Base-by-base conservation (phyloP, 2,329 filamentous ascomycete species). In the Nemania sp. region DNA sequence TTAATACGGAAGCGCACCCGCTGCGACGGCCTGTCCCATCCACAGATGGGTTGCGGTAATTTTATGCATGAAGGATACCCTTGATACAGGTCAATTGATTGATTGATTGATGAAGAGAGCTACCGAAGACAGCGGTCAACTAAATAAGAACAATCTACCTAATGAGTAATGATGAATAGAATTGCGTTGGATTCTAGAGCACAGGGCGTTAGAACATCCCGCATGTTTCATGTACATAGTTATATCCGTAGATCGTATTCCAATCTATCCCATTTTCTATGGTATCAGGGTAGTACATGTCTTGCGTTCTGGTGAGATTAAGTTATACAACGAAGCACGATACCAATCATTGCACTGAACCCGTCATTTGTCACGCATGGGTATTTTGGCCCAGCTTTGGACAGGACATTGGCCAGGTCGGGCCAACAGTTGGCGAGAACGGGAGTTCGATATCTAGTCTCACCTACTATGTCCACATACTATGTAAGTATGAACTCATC, bases 1-100 rank as follows among this genome's bases (percentile, higher is more conserved):
- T 82, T 40, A 78, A 78, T 59, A 78, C 76, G 1, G 76, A 78
- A 63, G 75, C 75, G 5, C 76, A 78, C 63, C 75, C 76, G 6
- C 62, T 76, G 17, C 50, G 58, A n/a, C 59, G 65, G 3, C 65
- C 65, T 9, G 9, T 46, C 29, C 57, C 63, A 18, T 32, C 32
- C 15, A 46, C 46, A 3, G 45, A 43, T 12, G 15, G 47, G 13
- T 37, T 21, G 11, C 35, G 29, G 29, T 55, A 20, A 57, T 57
- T 39, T 21, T 5, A 40, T 40, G 17, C 15, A 34, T 47, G 29
- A 50, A 29, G 39, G 40, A 20, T 40, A 35, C 37, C 15, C 21
- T 34, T 12, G 15, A 32, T 7, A 21, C 12, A 32, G 12, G 25
- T 15, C 17, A 17, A 56, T 49, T 35, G n/a, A 21, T 18, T 40